A percentile compares a stretch with the other conserved stretches of the same genome.
These are phyloP conservation scores for Lactifluus hygrophoroides DNA, from an alignment of 768 basidiomycete genomes.

Conservation along the genomic window DNA sequence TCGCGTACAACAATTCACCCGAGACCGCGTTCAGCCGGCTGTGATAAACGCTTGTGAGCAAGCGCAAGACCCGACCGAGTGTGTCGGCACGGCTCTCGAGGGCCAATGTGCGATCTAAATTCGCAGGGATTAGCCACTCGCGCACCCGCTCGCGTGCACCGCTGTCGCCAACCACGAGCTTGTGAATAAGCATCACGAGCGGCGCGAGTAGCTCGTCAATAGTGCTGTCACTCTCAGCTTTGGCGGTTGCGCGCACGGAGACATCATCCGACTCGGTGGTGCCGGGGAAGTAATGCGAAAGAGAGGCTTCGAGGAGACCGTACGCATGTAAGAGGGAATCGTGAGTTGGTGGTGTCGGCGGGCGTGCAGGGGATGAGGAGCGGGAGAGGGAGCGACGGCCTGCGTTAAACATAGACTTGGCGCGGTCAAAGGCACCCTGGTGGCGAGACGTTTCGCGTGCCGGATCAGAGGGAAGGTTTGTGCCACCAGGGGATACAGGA, in stretches of 20 bases:
- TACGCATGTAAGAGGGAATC: conserved; percentile 58
- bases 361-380: conserved; percentile 35
- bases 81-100: conserved; percentile 67
- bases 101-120: conserved; percentile 70
- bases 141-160: conserved; percentile 46
- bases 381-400: conserved; percentile 37
- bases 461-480: conserved; percentile 12
- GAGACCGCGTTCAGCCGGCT: conserved; percentile 61
- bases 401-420: conserved; percentile 44
- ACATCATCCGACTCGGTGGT: conserved; percentile 54
- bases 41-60: conserved; percentile 71
- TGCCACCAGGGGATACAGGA: conserved; percentile 21
- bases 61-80: conserved; percentile 70
- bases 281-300: conserved; percentile 59
- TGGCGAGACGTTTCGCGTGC: conserved; percentile 21
- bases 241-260: conserved; percentile 44
- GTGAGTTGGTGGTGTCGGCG: conserved; percentile 28
- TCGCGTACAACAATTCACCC: conserved; percentile 81
- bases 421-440: conserved; percentile 41
- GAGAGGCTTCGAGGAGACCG: conserved; percentile 54
- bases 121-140: conserved; percentile 64
- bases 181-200: conserved; percentile 63
- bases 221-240: conserved; percentile 43
- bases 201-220: conserved; percentile 77
- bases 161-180: conserved; percentile 59